A percentile compares a stretch with the other conserved stretches of the same genome.
Conservation (phyloP, 345 rosid genomes). For the Balakata baccata region DNA sequence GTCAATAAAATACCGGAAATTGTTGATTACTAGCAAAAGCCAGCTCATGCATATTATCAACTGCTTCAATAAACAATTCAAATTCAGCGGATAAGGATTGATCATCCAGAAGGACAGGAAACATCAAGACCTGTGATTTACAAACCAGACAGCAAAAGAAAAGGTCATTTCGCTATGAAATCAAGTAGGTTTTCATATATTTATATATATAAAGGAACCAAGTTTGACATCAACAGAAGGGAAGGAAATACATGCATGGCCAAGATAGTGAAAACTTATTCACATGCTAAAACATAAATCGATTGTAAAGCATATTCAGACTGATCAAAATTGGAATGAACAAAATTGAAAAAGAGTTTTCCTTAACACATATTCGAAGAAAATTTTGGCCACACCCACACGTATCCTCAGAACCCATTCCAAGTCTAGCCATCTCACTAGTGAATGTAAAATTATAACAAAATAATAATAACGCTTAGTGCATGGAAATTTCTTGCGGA, state of each 20-base stretch:
- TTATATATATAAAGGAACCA: background rate
- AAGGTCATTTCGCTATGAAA: background rate
- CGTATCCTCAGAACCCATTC: background rate
- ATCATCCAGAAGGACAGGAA: conserved; percentile 79
- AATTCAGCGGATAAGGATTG: conserved; percentile 68
- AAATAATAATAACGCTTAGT: background rate
- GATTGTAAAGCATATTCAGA: background rate
- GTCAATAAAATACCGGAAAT: conserved; percentile 63
- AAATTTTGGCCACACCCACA: background rate
- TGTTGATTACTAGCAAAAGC: conserved; percentile 86
- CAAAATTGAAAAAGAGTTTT: background rate
- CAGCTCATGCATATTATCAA: conserved; percentile 87
- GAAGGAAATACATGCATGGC: background rate
- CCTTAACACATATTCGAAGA: background rate
- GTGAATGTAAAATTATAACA: background rate
- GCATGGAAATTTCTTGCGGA: background rate
- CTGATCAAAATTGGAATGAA: background rate
- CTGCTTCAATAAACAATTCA: conserved; percentile 79
- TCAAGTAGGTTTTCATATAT: background rate
- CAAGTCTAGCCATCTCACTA: background rate
- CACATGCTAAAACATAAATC: background rate
- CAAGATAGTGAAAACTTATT: conserved; percentile 4
- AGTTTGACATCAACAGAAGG: background rate
- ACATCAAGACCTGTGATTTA: conserved; percentile 81
- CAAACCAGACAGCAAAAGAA: background rate